Evolutionary conservation across 495 filamentous ascomycete species (phyloP), one percentile per base, ranked within the genome.

Genomic region (Penicillium nucicola): DNA sequence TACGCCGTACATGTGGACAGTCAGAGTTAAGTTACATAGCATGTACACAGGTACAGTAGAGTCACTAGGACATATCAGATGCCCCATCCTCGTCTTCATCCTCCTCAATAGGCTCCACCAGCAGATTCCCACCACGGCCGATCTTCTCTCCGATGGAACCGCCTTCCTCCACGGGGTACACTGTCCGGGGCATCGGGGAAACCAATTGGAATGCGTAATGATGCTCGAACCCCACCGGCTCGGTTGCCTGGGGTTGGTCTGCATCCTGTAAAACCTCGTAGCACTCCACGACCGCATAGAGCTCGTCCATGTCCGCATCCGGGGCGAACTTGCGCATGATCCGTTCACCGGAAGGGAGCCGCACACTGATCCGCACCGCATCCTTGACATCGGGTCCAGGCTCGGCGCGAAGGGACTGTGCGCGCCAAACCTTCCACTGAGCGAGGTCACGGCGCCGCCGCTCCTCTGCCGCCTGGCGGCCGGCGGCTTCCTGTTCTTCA

Each of bases 201-300:
- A 92, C 88, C 19, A 98, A 81, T 42, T 79, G 78, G 66, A 98
- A 97, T 12, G 67, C 66, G 64, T 92, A 98, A 47, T 82, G 69
- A 60, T 96, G 92, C 47, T 84, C 69, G 65, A 89, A 96, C 15
- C 68, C 82, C 28, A 77, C 70, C 0, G 91, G 91, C 57, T 82
- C 72, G 30, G 66, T 53, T 0, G 65, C 56, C 17, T 65, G 53
- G 8, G 50, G 43, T 18, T 32, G 38, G n/a, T 55, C 59, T 18
- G 57, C 66, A 37, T 67, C 53, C 18, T 64, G 40, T 19, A 91
- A 52, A 0, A 84, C 49, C 44, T 90, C 85, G 64, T 92, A 85
- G 68, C 93, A 97, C 61, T 97, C 95, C 2, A 97, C 91, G 68
- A 95, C 96, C 1, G 92, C 95, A 68, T 98, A 97, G 0, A 98